Base-by-base conservation (phyloP, 2,329 filamentous ascomycete genomes). In the Dothideomycetes sp. region DNA sequence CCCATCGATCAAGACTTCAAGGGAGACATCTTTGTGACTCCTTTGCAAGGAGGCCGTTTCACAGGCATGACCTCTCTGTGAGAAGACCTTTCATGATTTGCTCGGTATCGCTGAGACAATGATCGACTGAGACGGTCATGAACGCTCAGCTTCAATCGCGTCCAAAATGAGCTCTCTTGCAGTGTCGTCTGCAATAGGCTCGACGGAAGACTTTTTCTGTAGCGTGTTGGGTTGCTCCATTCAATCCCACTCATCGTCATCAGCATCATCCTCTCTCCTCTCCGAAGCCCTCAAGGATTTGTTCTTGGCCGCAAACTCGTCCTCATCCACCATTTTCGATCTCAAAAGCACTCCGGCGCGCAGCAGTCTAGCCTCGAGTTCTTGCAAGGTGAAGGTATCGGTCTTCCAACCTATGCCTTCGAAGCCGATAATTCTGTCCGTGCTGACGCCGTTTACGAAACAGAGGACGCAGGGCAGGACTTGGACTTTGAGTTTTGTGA, bases 391-490 rank as follows among this genome's bases (percentile, higher is more conserved):
- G 49, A 78, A 75, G 3, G 57, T 68, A 49, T 77, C 71, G 22
- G 62, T 56, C 30, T 65, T 69, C 44, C 67, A 65, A 11, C 71
- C 70, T 8, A 78, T 58, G 3, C 73, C 73, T 49, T 76, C 74
- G 48, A 78, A 78, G 1, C 74, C 74, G 42, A 77, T 63, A 24
- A 78, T 71, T 18, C 73, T 62, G 50, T 76, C 74, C 25, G 68
- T 68, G 30, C 67, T 64, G 33, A 71, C 61, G 6, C 73, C 74
- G 49, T 75, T 67, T 16, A 73, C 62, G 51, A 76, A 78, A 3
- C 68, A 65, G 36, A 77, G 64, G 13, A 78, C 70, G 50, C 74
- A 78, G 4, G 74, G 74, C 29, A 78, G 56, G 3, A 77, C 71
- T 50, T 76, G 67, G 13, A 78, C 62, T 25, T 71, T 72, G 20